phyloP scores from a whole-genome alignment of 768 basidiomycete genomes.

The Hortiboletus campestris region DNA sequence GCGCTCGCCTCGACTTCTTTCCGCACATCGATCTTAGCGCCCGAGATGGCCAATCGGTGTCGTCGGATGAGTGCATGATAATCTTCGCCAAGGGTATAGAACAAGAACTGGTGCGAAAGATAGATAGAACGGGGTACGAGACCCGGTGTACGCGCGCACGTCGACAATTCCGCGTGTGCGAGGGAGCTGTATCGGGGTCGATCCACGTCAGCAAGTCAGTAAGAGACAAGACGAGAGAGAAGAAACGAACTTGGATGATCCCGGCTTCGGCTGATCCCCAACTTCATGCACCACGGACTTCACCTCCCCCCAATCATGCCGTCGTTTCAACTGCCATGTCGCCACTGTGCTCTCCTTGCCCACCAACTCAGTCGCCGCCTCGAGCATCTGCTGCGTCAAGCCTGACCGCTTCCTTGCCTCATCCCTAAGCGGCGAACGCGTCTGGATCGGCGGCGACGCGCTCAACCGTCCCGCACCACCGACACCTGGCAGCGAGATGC shows the following conservation, averaged over 20 bases:
- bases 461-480: constrained; percentile 42
- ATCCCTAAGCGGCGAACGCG: too few relatives aligned
- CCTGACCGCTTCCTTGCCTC: constrained; percentile 29
- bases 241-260: constrained; percentile 15
- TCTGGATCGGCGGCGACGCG: constrained; percentile 23
- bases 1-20: constrained; percentile 68
- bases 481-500: constrained; percentile 59
- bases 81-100: constrained; percentile 71
- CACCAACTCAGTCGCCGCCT: constrained; percentile 34
- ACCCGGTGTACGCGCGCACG: constrained; percentile 53
- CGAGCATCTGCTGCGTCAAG: constrained; percentile 35
- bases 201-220: background rate
- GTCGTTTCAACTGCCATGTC: constrained; percentile 62
- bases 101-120: constrained; percentile 81
- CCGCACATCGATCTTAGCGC: constrained; percentile 65
- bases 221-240: background rate
- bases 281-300: constrained; percentile 27
- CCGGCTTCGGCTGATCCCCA: constrained; percentile 3
- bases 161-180: constrained; percentile 80
- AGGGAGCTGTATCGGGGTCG: constrained; percentile 41
- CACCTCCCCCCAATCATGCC: constrained; percentile 53
- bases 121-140: constrained; percentile 77
- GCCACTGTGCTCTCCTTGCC: constrained; percentile 48
- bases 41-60: constrained; percentile 57
- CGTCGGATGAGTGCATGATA: constrained; percentile 76